phyloP scores from a whole-genome alignment of 2,329 filamentous ascomycete species.

The Fusarium hostae region DNA sequence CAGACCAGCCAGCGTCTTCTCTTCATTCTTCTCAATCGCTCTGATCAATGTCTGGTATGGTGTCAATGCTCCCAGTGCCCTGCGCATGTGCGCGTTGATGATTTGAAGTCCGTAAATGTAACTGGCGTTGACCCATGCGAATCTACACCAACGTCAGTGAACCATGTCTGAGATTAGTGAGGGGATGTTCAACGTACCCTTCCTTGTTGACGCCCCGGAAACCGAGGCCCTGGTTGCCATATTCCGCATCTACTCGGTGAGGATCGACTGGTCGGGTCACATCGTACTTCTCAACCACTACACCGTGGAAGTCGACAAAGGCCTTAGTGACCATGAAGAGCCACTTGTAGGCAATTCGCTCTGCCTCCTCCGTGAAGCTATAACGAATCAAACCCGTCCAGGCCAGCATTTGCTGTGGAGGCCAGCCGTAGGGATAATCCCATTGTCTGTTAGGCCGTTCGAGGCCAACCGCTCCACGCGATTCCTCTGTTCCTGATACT shows the following conservation, averaged over 20 bases:
- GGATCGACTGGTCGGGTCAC: constrained; percentile 91
- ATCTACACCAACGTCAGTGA: constrained; percentile 65
- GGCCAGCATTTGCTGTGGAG: constrained; percentile 96
- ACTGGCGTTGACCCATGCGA: constrained; percentile 98
- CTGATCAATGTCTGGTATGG: constrained; percentile 85
- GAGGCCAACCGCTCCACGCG: constrained; percentile 81
- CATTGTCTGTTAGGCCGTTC: constrained; percentile 94
- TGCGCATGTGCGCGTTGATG: constrained; percentile 87
- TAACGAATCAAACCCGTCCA: constrained; percentile 95
- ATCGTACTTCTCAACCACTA: constrained; percentile 99
- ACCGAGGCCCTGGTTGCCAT: constrained; percentile 94
- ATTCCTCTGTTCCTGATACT: constrained; percentile 88
- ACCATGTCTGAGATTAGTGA: not conserved
- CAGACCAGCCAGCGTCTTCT: constrained; percentile 63
- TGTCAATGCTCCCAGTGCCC: constrained; percentile 87
- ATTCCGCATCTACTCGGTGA: constrained; percentile 95
- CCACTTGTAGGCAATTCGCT: constrained; percentile 94
- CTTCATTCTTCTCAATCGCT: constrained; percentile 68
- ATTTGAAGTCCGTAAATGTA: constrained; percentile 94
- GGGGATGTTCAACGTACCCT: constrained; percentile 68
- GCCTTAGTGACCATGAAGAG: constrained; percentile 98
- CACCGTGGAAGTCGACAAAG: constrained; percentile 97
- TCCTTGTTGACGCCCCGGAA: constrained; percentile 97
- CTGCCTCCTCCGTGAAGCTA: constrained; percentile 89
- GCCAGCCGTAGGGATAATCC: constrained; percentile 99